Evolutionary conservation across 2,329 filamentous ascomycete genomes (phyloP), one percentile per base, ranked within the genome.

Genomic region (Aspergillus fumigatiaffinis): DNA sequence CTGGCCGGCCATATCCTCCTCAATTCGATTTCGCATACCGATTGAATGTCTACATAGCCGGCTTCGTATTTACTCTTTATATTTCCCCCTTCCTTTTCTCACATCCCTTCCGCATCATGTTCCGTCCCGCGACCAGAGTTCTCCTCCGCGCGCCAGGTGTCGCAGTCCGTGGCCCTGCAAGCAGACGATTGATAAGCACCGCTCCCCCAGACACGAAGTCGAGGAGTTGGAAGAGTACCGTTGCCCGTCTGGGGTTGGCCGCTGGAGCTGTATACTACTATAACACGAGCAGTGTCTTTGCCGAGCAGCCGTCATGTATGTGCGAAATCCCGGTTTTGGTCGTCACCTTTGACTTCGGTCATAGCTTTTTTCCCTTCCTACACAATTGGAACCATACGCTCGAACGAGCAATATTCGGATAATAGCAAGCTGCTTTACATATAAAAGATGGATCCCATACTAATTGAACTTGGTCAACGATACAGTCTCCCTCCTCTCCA

Each of bases 231-330:
- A 96, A 92, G 82, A 88, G 86, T 73, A 82, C 86, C 52, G 82
- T 82, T 3, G 73, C 84, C 67, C 84, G 93, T 79, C 88, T 91
- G 84, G 90, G 86, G 63, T 71, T 94, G 55, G 92, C 91, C 0
- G 82, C 80, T 58, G 91, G 83, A 21, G 86, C 88, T 49, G 78
- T 97, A 51, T 99, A 97, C 79, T 97, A 90, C 76, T 99, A 97
- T 76, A 96, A 92, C 79, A 97, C 92, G 7, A 93, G 88, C 69
- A 84, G 87, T 54, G 81, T 91, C 23, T 97, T 97, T 74, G 90
- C 92, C 17, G 91, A 97, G 68, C 88, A 95, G 74, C 84, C 87
- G 38, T 76, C 83, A 66, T 83, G 92, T 96, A 83, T 65, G 88
- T 76, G 32, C 35, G 32, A 46, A n/a, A 54, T 23, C 23, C 32